phyloP scores from a whole-genome alignment of 306 rosid species.

The Rosa lucieae region DNA sequence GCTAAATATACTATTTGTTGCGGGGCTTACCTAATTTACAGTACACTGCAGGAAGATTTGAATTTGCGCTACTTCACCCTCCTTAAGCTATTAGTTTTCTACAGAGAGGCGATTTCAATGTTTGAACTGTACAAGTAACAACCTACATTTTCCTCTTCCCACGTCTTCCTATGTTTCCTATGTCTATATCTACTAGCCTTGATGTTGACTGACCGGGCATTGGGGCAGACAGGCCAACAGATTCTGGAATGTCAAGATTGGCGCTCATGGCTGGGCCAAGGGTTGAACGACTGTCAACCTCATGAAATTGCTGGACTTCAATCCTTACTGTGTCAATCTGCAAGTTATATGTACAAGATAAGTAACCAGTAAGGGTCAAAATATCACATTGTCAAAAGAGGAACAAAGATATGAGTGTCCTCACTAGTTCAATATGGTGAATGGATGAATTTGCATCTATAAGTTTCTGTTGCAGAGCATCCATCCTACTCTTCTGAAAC shows the following conservation, averaged over 20 bases:
- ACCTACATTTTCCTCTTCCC: conserved; percentile 72
- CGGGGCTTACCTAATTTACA: conserved; percentile 30
- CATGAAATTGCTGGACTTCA: conserved; percentile 51
- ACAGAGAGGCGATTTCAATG: not conserved
- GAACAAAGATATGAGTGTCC: conserved; percentile 24
- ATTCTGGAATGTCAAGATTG: conserved; percentile 91
- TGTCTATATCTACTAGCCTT: conserved; percentile 76
- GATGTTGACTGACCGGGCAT: conserved; percentile 50
- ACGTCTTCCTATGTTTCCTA: conserved; percentile 52
- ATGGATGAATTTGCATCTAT: conserved; percentile 78
- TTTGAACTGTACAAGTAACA: conserved; percentile 27
- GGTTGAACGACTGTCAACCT: conserved; percentile 52
- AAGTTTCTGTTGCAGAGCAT: conserved; percentile 71
- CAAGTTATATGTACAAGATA: conserved; percentile 24
- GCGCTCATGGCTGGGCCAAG: conserved; percentile 51
- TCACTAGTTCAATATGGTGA: conserved; percentile 85
- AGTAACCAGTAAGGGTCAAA: conserved; percentile 11
- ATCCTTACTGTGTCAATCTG: conserved; percentile 69
- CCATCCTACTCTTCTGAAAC: conserved; percentile 61
- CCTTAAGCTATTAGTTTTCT: conserved; percentile 24
- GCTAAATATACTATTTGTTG: conserved; percentile 20
- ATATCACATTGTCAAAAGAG: conserved; percentile 2
- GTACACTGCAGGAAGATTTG: not conserved
- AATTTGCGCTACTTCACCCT: conserved; percentile 1
- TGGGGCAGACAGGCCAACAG: conserved; percentile 69